Evolutionary conservation across 441 rosid genomes (phyloP).

Genomic region (Hypseocharis bilobata): DNA sequence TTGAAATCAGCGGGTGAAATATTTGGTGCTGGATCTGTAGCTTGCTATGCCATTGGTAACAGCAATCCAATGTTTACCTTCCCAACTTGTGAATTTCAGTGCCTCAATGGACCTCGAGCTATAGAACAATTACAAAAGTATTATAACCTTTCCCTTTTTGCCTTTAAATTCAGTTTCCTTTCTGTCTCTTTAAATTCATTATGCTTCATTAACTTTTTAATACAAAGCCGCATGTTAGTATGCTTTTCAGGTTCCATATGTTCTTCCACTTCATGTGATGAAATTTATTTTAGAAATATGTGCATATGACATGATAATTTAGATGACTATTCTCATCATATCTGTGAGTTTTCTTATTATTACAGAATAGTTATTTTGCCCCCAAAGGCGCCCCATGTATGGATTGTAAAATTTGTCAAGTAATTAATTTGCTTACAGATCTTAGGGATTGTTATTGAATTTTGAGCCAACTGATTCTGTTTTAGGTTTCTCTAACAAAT

Average conservation of each 20-base stretch:
- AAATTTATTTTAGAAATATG: not conserved
- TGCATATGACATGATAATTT: too few relatives aligned
- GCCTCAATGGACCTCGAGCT: conserved; percentile 11
- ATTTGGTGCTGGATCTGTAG: conserved; percentile 11
- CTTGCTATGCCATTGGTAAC: conserved; percentile 10
- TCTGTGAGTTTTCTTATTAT: not conserved
- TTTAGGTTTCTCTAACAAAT: conserved; percentile 6
- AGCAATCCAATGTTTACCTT: conserved; percentile 6
- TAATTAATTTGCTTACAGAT: not conserved
- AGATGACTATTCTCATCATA: not conserved
- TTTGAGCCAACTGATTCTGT: conserved; percentile 5
- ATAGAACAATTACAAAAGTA: conserved; percentile 9
- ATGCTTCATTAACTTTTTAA: not conserved
- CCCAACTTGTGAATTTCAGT: conserved; percentile 5
- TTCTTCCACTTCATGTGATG: not conserved
- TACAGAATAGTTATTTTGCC: not conserved
- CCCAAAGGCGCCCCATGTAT: not conserved
- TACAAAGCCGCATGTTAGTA: not conserved
- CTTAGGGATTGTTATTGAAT: conserved; percentile 9
- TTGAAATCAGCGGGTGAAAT: conserved; percentile 6
- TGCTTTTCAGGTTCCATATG: not conserved
- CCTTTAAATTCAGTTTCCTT: not conserved
- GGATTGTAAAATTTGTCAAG: not conserved
- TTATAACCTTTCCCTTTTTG: not conserved
- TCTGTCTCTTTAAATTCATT: not conserved